Base-by-base conservation (phyloP, 768 basidiomycete genomes). In the Boletus speciosus region DNA sequence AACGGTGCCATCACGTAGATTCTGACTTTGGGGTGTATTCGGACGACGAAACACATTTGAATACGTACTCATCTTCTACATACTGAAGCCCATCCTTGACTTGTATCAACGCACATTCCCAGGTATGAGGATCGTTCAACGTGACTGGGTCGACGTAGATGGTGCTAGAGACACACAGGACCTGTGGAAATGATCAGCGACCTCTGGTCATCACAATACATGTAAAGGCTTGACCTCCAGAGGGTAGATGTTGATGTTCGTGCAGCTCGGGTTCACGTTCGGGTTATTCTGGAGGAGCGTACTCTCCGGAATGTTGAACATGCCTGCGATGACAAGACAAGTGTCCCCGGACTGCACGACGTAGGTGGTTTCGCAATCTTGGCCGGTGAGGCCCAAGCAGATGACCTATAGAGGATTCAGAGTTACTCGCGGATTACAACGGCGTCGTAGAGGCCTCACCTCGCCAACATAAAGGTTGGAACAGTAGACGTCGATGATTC, bases 201-300 rank as follows among this genome's bases (percentile, higher is more conserved):
- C 19, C 14, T 38, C 21, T 1, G 10, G n/a, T 16, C 36, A 37
- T 37, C 41, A 27, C 15, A 11, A 35, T 16, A 43, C 14, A 15
- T 49, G 44, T 4, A 56, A 27, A 47, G 7, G 25, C 16, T 8
- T 61, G 58, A 86, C 86, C 78, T 87, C 84, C 46, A 73, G 77
- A 52, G 77, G 66, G 68, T 81, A 81, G 49, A 87, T 75, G 71
- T 84, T 84, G 49, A 87, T 75, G 71, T 84, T 84, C 36, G 65
- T 66, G 70, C 83, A 85, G 9, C 35, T 60, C 9, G 57, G 51
- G 66, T 83, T 71, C 51, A 88, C 65, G 62, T 88, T 84, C 3
- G 81, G 85, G 72, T 88, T 89, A 74, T 88, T 87, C 31, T 73
- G 62, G 55, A 74, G 65, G 23, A 90, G 71, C 19, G 78, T 78